Evolutionary conservation across 768 basidiomycete species (phyloP).

Genomic region (Suillus hirtellus): DNA sequence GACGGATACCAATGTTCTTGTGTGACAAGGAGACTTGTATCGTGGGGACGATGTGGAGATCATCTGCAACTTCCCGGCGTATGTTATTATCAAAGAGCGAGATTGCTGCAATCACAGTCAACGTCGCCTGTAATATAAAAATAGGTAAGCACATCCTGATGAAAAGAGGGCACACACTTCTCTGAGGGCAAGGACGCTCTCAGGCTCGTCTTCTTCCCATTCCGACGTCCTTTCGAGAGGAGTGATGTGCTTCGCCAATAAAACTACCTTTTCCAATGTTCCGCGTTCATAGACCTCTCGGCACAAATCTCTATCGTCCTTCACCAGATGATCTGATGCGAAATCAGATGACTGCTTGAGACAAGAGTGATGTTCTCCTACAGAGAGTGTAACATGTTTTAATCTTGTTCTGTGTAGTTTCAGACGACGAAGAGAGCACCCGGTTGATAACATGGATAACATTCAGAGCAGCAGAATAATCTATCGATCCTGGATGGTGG

Average conservation of each 20-base stretch:
- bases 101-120: conserved; percentile 75
- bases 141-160: conserved; percentile 5
- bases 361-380: conserved; percentile 35
- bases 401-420: conserved; percentile 46
- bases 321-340: conserved; percentile 58
- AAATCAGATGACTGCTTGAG: neutral
- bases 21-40: conserved; percentile 59
- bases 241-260: conserved; percentile 54
- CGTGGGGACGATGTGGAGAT: conserved; percentile 51
- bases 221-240: conserved; percentile 46
- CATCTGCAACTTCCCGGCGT: conserved; percentile 66
- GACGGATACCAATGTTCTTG: conserved; percentile 72
- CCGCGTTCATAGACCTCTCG: conserved; percentile 71
- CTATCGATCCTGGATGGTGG: conserved; percentile 33
- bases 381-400: conserved; percentile 79
- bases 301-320: conserved; percentile 69
- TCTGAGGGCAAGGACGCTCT: conserved; percentile 52
- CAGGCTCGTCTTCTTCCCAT: conserved; percentile 73
- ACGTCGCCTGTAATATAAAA: conserved; percentile 50
- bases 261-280: conserved; percentile 55
- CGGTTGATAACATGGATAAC: conserved; percentile 73
- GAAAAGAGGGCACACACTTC: conserved; percentile 46
- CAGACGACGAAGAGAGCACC: conserved; percentile 46
- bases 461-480: conserved; percentile 51
- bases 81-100: conserved; percentile 73